Base-by-base conservation (phyloP, 1,284 basidiomycete species). In the Uromyces viciae-fabae region DNA sequence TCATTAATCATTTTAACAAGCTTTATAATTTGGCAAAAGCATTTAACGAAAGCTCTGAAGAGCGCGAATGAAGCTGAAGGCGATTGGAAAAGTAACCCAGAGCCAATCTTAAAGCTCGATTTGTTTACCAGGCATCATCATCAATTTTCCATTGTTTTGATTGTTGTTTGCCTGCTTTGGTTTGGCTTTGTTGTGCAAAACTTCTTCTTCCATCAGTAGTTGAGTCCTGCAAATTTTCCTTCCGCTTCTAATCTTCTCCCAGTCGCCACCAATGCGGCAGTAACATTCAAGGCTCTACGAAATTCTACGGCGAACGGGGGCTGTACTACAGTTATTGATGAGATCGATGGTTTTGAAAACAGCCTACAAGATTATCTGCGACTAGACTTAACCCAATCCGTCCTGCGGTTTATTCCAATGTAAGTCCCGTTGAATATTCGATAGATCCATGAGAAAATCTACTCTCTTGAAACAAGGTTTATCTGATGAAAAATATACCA, bases 191-290 rank as follows among this genome's bases (percentile, higher is more conserved):
- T 69, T 9, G 49, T 58, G 49, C 76, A 79, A 52, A 79, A 71
- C 66, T 79, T 69, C 62, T 79, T 79, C 52, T 54, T 79, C 22
- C 62, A 71, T 58, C 64, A 79, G 43, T 79, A 79, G 76, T 79
- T 71, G 31, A 68, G n/a, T n/a, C n/a, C n/a, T n/a, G n/a, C n/a
- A n/a, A n/a, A 43, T 56, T 40, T 31, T 31, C 33, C 19, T 22
- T 42, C 36, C 15, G 22, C 56, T 43, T 31, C 22, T 9, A 7
- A 15, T 25, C 38, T 3, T 36, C 42, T 33, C 38, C 22, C 19
- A 8, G n/a, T n/a, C n/a, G n/a, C n/a, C n/a, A n/a, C n/a, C n/a
- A n/a, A n/a, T n/a, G n/a, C n/a, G n/a, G n/a, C n/a, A n/a, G n/a
- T n/a, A n/a, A n/a, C n/a, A n/a, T n/a, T n/a, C n/a, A n/a, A n/a